Conservation (phyloP, 345 rosid genomes). For the Salix caprea region DNA sequence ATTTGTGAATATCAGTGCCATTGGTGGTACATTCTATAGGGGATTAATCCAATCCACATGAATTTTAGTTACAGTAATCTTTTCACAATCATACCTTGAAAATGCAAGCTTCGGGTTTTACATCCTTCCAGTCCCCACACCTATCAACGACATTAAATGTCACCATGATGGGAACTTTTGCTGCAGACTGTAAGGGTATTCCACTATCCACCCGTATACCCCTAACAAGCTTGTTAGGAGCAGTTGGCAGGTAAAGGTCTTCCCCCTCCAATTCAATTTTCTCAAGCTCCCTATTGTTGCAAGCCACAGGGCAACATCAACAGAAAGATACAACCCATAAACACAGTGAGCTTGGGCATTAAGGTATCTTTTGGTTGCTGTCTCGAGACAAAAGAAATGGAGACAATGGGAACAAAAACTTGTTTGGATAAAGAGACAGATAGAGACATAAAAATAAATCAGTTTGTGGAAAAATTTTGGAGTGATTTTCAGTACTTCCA, state of each 20-base stretch:
- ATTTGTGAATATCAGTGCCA: background rate
- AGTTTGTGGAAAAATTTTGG: no score
- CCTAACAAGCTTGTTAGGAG: slow-evolving; percentile 83
- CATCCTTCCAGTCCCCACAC: slow-evolving; percentile 54
- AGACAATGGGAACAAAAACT: no score
- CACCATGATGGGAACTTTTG: slow-evolving; percentile 96
- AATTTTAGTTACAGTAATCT: background rate
- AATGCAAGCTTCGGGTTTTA: slow-evolving; percentile 91
- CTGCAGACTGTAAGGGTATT: slow-evolving; percentile 96
- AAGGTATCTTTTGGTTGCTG: background rate
- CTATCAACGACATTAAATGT: slow-evolving; percentile 89
- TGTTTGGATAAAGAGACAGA: no score
- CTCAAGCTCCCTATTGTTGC: slow-evolving; percentile 70
- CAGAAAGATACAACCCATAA: slow-evolving; percentile 5
- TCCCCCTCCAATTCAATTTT: slow-evolving; percentile 83
- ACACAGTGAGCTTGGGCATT: background rate
- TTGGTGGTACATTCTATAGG: background rate
- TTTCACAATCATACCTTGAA: slow-evolving; percentile 62
- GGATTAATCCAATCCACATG: background rate
- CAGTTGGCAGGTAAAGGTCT: slow-evolving; percentile 93
- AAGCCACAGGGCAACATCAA: slow-evolving; percentile 17
- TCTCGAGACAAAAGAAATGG: no score
- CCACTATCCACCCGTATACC: slow-evolving; percentile 92
- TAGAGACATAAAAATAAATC: no score
- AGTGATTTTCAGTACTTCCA: no score